Evolutionary conservation across 805 yeast genomes (phyloP).

Genomic region (Alloascoidea hylecoeti): DNA sequence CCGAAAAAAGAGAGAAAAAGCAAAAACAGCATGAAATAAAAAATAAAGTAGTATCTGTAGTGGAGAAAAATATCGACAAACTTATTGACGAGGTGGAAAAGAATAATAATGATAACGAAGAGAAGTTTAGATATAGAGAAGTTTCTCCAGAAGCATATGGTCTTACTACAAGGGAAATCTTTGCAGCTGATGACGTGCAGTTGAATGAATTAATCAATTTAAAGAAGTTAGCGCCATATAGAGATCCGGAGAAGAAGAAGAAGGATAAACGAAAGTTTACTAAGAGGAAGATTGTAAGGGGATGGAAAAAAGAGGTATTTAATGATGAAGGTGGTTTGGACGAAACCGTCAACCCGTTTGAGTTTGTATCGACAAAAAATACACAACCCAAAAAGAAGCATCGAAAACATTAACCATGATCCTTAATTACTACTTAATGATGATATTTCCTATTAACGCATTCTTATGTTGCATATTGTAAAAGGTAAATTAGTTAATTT

Average conservation of each 20-base stretch:
- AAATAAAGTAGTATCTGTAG: conserved; percentile 61
- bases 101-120: conserved; percentile 25
- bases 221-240: conserved; percentile 88
- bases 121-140: conserved; percentile 74
- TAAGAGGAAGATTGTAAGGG: conserved; percentile 68
- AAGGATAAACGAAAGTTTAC: conserved; percentile 78
- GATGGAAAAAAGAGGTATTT: conserved; percentile 84
- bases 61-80: conserved; percentile 57
- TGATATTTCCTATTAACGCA: too few relatives aligned
- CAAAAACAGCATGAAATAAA: conserved; percentile 47
- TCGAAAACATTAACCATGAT: too few relatives aligned
- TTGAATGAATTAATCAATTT: conserved; percentile 77
- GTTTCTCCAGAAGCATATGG: conserved; percentile 94
- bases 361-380: too few relatives aligned
- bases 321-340: conserved; percentile 36
- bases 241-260: conserved; percentile 53
- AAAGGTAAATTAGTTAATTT: too few relatives aligned
- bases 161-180: conserved; percentile 69
- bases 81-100: conserved; percentile 50
- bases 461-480: too few relatives aligned
- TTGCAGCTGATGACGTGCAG: conserved; percentile 78
- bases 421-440: too few relatives aligned
- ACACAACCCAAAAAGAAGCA: too few relatives aligned
- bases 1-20: conserved; percentile 44
- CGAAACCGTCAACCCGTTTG: conserved; percentile 6